Base-by-base conservation (phyloP, 2,329 filamentous ascomycete species). In the Trichophyton rubrum region DNA sequence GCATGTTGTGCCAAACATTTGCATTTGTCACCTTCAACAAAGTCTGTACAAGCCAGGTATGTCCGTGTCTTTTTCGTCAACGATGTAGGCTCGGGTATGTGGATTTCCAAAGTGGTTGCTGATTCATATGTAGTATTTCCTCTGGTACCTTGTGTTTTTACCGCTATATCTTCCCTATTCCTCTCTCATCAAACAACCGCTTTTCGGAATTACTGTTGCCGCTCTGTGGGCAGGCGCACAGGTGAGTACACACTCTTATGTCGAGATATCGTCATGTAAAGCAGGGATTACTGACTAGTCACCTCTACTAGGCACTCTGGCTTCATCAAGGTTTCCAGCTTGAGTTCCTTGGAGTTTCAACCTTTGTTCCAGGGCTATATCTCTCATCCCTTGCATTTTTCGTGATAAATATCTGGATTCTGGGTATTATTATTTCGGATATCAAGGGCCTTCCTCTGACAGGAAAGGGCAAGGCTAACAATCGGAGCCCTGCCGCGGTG, bases 11-110 rank as follows among this genome's bases (percentile, higher is more conserved):
- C 3, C 93, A 99, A 75, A 97, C 93, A 0, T 96, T 96, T 74
- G 89, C 92, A 0, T 99, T 99, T 73, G 93, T 97, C 3, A 86
- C 90, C 0, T 97, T 97, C 68, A 99, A 99, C 77, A 99, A 99
- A 77, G 93, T 99, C 64, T 97, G 92, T 80, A 99, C 93, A 2
- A 96, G 90, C 69, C 92, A 97, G 82, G 90, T 93, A 81, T 64
- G 80, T 70, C 9, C 9, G 33, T 33, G 30, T 33, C 6, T 8
- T 13, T 13, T 38, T 38, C 2, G 6, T 6, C 27, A 38, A 38
- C 9, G 0, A 7, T 13, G 11, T 13, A 38, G 33, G 33, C 33
- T 38, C 33, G 8, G 9, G 33, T 38, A 13, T 38, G 3, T 38
- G 27, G 0, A 38, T 4, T 4, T 38, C 33, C 33, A 38, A 1